Conservation (phyloP, 352 stramenopile species). For the Pythium oligandrum region DNA sequence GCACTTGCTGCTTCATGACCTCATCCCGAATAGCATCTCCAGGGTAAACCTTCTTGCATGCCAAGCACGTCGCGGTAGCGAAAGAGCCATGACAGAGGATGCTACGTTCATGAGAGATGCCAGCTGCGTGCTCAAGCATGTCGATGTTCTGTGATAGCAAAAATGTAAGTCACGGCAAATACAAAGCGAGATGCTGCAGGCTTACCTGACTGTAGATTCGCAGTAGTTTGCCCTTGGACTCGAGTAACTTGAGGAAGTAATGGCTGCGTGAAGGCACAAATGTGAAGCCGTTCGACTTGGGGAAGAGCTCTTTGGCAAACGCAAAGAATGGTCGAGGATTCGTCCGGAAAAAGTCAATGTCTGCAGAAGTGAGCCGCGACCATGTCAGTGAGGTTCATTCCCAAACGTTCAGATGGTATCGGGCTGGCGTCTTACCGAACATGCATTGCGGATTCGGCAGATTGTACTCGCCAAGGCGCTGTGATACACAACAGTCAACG, state of each 20-base stretch:
- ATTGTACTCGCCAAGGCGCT: conserved; percentile 80
- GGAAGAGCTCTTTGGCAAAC: conserved; percentile 90
- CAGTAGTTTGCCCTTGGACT: conserved; percentile 91
- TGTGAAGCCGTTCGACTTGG: conserved; percentile 74
- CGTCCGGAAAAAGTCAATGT: conserved; percentile 96
- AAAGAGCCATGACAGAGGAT: conserved; percentile 96
- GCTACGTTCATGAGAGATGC: conserved; percentile 84
- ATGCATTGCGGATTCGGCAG: conserved; percentile 84
- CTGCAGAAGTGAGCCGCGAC: conserved; percentile 19
- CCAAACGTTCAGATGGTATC: too few relatives aligned
- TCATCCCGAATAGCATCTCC: conserved; percentile 85
- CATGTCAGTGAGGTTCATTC: too few relatives aligned
- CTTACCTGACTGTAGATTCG: conserved; percentile 88
- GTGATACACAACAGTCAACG: conserved; percentile 1
- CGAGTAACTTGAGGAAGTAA: conserved; percentile 93
- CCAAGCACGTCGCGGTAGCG: conserved; percentile 88
- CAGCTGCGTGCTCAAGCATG: conserved; percentile 92
- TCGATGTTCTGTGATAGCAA: conserved; percentile 96
- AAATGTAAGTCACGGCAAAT: conserved; percentile 1
- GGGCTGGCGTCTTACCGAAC: conserved; percentile 45
- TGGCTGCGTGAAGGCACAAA: conserved; percentile 91
- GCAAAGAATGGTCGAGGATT: conserved; percentile 97
- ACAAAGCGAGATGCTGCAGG: neutral
- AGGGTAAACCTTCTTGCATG: conserved; percentile 78
- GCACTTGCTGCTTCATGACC: conserved; percentile 70